Conservation (phyloP, 306 rosid genomes). For the Cucumis melo region DNA sequence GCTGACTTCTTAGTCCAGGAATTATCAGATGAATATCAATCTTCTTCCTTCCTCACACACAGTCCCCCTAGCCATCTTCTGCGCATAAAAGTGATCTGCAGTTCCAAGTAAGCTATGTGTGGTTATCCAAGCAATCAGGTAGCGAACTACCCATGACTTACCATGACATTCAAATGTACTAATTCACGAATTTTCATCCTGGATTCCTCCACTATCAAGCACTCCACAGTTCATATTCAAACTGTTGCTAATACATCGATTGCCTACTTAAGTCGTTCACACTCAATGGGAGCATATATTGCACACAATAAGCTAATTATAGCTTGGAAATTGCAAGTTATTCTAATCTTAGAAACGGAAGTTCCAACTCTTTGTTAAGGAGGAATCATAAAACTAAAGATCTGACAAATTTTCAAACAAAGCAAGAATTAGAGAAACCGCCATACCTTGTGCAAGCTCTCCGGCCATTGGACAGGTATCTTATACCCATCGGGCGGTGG, state of each 20-base stretch:
- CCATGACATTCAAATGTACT: neutral
- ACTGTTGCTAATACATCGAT: neutral
- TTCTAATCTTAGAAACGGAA: neutral
- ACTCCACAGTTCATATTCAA: neutral
- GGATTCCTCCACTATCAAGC: neutral
- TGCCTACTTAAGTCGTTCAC: neutral
- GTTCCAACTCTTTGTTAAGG: neutral
- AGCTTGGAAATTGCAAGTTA: neutral
- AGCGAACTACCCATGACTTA: neutral
- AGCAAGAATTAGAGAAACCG: neutral
- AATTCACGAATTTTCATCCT: neutral
- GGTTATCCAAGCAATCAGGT: neutral
- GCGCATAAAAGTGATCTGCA: neutral
- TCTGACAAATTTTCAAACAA: neutral
- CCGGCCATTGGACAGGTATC: conserved; percentile 85
- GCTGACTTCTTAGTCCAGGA: neutral
- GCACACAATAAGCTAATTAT: neutral
- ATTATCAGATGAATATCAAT: neutral
- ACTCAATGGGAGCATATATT: neutral
- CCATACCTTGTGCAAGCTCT: conserved; percentile 81
- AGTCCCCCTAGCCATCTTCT: neutral
- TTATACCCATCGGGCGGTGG: conserved; percentile 67
- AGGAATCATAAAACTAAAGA: neutral
- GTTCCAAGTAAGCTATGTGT: neutral
- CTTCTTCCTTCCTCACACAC: neutral